phyloP scores from a whole-genome alignment of 75 land plant species.

The Cupressus sempervirens region DNA sequence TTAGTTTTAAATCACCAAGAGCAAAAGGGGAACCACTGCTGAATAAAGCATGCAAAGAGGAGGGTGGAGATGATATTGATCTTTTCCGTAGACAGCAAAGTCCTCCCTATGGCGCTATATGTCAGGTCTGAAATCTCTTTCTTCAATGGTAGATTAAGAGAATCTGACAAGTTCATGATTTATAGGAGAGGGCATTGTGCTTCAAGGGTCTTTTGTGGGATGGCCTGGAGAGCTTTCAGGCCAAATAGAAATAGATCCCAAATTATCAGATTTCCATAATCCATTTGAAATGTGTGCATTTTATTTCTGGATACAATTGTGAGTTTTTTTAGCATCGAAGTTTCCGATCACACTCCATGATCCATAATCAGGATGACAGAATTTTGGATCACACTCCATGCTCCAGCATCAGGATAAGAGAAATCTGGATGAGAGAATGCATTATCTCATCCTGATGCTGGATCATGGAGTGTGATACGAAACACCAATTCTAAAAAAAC shows the following conservation, averaged over 20 bases:
- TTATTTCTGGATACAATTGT: too few species aligned
- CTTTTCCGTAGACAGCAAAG: conserved; percentile 22
- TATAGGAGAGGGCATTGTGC: not conserved
- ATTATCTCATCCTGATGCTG: too few species aligned
- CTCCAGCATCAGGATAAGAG: too few species aligned
- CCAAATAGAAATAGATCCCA: not conserved
- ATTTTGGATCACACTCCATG: too few species aligned
- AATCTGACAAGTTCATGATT: not conserved
- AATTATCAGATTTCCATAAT: too few species aligned
- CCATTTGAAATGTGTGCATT: too few species aligned
- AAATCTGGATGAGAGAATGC: too few species aligned
- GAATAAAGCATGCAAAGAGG: conserved; percentile 29
- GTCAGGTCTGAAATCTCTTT: not conserved
- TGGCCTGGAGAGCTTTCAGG: not conserved
- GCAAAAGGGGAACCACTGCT: conserved; percentile 28
- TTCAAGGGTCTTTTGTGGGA: not conserved
- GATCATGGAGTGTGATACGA: too few species aligned
- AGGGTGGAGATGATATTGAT: conserved; percentile 34
- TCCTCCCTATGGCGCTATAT: conserved; percentile 18
- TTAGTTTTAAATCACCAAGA: conserved; percentile 23
- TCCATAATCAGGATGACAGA: too few species aligned
- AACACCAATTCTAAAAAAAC: too few species aligned
- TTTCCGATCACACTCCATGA: too few species aligned
- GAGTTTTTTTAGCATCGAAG: too few species aligned
- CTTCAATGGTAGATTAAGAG: not conserved